phyloP scores from a whole-genome alignment of 2,329 filamentous ascomycete genomes.

The Colletotrichum plurivorum region DNA sequence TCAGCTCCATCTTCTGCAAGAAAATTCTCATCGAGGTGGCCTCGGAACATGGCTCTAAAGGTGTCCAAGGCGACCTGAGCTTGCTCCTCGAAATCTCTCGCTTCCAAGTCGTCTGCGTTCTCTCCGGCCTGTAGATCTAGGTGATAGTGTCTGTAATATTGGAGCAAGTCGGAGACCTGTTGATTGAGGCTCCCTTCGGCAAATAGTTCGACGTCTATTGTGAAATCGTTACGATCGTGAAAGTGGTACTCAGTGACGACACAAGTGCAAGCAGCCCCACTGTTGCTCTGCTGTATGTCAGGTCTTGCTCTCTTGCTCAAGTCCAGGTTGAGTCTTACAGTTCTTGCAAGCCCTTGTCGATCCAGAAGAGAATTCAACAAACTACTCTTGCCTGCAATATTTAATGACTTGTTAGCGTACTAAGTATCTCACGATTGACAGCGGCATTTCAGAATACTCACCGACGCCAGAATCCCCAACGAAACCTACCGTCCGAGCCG shows the following conservation, averaged over 20 bases:
- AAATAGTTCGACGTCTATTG: conserved; percentile 53
- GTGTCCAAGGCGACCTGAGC: conserved; percentile 53
- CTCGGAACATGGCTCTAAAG: conserved; percentile 55
- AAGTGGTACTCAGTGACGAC: conserved; percentile 62
- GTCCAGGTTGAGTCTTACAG: conserved; percentile 50
- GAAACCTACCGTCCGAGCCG: conserved; percentile 59
- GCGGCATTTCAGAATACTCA: conserved; percentile 36
- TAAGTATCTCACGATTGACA: background rate
- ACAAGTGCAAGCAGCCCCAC: conserved; percentile 62
- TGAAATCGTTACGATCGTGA: conserved; percentile 50
- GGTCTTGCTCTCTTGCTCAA: background rate
- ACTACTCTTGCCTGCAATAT: conserved; percentile 60
- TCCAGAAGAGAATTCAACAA: conserved; percentile 65
- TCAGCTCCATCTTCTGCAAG: conserved; percentile 40
- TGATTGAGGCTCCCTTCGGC: conserved; percentile 47
- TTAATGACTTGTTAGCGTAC: background rate
- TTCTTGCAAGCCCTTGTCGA: conserved; percentile 53
- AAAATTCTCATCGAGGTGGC: conserved; percentile 41
- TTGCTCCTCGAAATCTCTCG: conserved; percentile 45
- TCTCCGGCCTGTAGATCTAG: conserved; percentile 34
- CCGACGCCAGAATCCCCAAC: conserved; percentile 64
- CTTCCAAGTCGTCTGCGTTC: conserved; percentile 9
- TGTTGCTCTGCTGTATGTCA: conserved; percentile 53
- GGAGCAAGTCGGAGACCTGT: conserved; percentile 54
- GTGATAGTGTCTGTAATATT: conserved; percentile 54